These are phyloP conservation scores for Penstemon davidsonii DNA, from an alignment of 257 asterid genomes.

Conservation along the genomic window DNA sequence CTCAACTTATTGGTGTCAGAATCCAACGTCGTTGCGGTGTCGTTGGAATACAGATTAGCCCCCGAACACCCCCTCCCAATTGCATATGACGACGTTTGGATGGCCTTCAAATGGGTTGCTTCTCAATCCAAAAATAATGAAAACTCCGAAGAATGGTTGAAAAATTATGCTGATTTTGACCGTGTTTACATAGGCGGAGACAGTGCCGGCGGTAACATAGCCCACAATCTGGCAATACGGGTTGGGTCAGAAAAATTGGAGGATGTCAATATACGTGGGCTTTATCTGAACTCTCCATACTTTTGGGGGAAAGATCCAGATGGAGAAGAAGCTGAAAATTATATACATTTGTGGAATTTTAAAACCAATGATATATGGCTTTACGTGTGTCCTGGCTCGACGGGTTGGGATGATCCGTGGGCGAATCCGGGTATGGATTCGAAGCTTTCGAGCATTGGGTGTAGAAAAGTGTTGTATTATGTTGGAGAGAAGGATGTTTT, in stretches of 20 bases:
- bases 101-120: slow-evolving; percentile 40
- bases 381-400: too few species aligned
- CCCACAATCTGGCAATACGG: slow-evolving; percentile 27
- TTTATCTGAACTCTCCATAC: slow-evolving; percentile 35
- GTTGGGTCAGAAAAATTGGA: slow-evolving; percentile 32
- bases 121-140: not conserved
- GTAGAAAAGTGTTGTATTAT: too few species aligned
- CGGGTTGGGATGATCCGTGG: too few species aligned
- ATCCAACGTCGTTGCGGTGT: slow-evolving; percentile 28
- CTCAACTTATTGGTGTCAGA: slow-evolving; percentile 25
- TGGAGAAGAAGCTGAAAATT: slow-evolving; percentile 14
- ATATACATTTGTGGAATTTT: too few species aligned
- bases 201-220: slow-evolving; percentile 38
- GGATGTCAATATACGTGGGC: slow-evolving; percentile 36
- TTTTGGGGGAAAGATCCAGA: slow-evolving; percentile 33
- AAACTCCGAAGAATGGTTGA: slow-evolving; percentile 29
- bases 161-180: slow-evolving; percentile 36
- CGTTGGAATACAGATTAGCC: slow-evolving; percentile 46
- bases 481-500: too few species aligned
- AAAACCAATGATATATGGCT: too few species aligned
- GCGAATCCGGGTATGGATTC: too few species aligned
- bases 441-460: too few species aligned
- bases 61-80: slow-evolving; percentile 56
- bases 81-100: slow-evolving; percentile 48
- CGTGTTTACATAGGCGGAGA: slow-evolving; percentile 40